Percentiles rank a stretch among this genome's conserved stretches.
Conservation (phyloP, 306 rosid genomes). For the Quercus berberidifolia region DNA sequence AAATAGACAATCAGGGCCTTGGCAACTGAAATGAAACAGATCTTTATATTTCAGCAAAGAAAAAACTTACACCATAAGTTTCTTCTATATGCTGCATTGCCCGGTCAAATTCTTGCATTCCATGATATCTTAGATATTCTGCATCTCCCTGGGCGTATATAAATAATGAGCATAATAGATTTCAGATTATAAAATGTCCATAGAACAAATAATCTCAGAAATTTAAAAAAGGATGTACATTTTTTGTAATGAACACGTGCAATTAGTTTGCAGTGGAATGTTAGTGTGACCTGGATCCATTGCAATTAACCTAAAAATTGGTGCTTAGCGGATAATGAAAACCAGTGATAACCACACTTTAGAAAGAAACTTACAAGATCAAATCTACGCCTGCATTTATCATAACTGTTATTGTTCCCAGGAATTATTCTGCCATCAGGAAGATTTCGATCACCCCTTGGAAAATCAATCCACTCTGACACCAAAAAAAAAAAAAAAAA, state of each 20-base stretch:
- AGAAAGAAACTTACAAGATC: slow-evolving; percentile 64
- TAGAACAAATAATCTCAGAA: not conserved
- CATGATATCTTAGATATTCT: slow-evolving; percentile 65
- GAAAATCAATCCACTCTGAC: slow-evolving; percentile 99
- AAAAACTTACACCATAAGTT: slow-evolving; percentile 67
- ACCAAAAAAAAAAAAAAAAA: slow-evolving; percentile 20
- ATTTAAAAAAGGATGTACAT: not conserved
- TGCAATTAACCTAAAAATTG: not conserved
- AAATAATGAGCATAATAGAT: slow-evolving; percentile 25
- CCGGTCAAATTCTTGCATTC: slow-evolving; percentile 94
- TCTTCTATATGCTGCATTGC: slow-evolving; percentile 98
- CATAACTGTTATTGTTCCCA: slow-evolving; percentile 74
- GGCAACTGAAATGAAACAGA: not conserved
- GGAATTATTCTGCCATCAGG: slow-evolving; percentile 53
- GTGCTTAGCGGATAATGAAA: not conserved
- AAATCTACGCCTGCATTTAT: slow-evolving; percentile 97
- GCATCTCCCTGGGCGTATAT: slow-evolving; percentile 73
- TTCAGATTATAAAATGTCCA: not conserved
- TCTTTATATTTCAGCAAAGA: not conserved
- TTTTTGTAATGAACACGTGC: not conserved
- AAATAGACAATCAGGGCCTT: not conserved
- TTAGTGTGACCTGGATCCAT: not conserved
- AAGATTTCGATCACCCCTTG: slow-evolving; percentile 77
- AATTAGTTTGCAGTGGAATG: not conserved
- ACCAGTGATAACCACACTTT: not conserved